Conservation (phyloP, 1,284 basidiomycete species). For the Irpex sp. region DNA sequence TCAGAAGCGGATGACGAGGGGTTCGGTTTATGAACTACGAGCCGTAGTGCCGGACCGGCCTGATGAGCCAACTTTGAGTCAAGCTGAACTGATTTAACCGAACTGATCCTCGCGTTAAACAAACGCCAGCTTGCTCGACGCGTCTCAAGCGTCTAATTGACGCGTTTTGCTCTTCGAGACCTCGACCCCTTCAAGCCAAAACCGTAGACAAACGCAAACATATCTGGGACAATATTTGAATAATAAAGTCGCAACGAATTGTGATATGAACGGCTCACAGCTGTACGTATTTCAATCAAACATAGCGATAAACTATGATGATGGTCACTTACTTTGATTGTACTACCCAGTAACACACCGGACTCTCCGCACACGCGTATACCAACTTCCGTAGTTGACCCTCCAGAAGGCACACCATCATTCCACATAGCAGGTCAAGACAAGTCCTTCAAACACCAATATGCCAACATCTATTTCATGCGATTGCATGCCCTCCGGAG, state of each 20-base stretch:
- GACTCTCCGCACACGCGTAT: constrained; percentile 19
- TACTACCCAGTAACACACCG: constrained; percentile 12
- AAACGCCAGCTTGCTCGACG: not conserved
- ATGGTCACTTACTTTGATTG: not conserved
- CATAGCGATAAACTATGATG: not conserved
- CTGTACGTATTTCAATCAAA: not conserved
- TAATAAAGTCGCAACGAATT: not conserved
- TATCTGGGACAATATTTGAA: not conserved
- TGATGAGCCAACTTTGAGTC: no score
- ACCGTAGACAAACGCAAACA: not conserved
- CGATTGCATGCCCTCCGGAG: constrained; percentile 62
- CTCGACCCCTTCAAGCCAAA: not conserved
- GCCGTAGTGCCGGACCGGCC: no score
- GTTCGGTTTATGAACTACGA: no score
- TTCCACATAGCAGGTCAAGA: constrained; percentile 51
- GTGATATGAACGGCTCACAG: not conserved
- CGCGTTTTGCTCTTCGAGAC: not conserved
- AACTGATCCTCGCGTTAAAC: not conserved
- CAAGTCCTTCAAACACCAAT: constrained; percentile 81
- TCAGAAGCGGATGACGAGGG: no score
- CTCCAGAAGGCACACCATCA: constrained; percentile 39
- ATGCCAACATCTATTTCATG: constrained; percentile 90
- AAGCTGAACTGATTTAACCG: not conserved
- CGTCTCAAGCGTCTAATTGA: not conserved
- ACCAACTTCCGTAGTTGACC: constrained; percentile 18